Percentiles rank a stretch among this genome's conserved stretches.
Conservation (phyloP, 2,329 filamentous ascomycete genomes). For the Fusarium sambucinum region DNA sequence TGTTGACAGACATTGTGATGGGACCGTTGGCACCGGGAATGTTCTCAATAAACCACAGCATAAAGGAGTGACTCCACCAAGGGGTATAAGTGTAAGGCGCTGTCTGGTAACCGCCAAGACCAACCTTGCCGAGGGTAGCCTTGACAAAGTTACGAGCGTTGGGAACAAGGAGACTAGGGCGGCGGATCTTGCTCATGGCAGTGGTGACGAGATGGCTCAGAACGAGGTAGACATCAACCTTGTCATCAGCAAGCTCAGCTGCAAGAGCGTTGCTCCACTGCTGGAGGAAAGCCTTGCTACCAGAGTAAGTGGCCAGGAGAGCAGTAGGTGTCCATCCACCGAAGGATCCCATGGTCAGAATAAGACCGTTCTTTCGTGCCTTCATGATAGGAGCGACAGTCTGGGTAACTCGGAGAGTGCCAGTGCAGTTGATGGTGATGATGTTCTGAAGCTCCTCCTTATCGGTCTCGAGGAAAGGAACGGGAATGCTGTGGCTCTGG, state of each 20-base stretch:
- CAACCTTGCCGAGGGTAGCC: slow-evolving; percentile 82
- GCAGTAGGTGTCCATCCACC: slow-evolving; percentile 93
- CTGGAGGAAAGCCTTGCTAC: slow-evolving; percentile 97
- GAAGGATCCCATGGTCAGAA: slow-evolving; percentile 98
- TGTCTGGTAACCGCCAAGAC: slow-evolving; percentile 80
- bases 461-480: slow-evolving; percentile 84
- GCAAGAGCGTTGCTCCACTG: slow-evolving; percentile 92
- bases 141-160: slow-evolving; percentile 85
- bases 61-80: slow-evolving; percentile 90
- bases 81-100: slow-evolving; percentile 89
- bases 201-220: slow-evolving; percentile 94
- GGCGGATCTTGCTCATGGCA: slow-evolving; percentile 96
- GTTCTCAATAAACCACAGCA: slow-evolving; percentile 83
- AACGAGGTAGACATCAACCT: slow-evolving; percentile 90
- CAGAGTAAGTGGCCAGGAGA: slow-evolving; percentile 93
- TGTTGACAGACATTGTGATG: slow-evolving; percentile 63
- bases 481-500: slow-evolving; percentile 91
- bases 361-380: slow-evolving; percentile 84
- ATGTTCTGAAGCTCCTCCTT: slow-evolving; percentile 87
- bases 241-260: slow-evolving; percentile 82
- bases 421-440: slow-evolving; percentile 93
- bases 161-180: slow-evolving; percentile 81
- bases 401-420: slow-evolving; percentile 89
- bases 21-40: slow-evolving; percentile 64
- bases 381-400: slow-evolving; percentile 87